Evolutionary conservation across 1,284 basidiomycete species (phyloP).

Genomic region (Vanrija sp.): DNA sequence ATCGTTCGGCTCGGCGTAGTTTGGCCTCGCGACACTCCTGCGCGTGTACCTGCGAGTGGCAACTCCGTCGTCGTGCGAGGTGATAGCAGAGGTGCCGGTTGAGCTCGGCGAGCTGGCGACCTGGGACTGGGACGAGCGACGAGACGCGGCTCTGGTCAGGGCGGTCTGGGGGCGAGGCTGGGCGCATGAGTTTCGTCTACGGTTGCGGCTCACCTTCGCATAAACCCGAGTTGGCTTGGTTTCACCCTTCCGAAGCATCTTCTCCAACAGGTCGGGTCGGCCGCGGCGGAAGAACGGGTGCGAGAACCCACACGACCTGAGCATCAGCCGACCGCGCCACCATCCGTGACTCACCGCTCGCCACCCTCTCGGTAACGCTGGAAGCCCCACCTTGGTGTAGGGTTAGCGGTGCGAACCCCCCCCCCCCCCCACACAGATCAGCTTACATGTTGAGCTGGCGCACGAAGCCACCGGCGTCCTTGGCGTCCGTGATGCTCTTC

Average conservation of each 20-base stretch:
- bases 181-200: no score
- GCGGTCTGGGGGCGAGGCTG: no score
- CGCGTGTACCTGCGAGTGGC: no score
- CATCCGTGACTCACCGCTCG: neutral
- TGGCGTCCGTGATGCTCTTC: slow-evolving; percentile 13
- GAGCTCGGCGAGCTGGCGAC: no score
- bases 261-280: slow-evolving; percentile 3
- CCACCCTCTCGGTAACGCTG: slow-evolving; percentile 2
- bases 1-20: no score
- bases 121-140: no score
- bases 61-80: no score
- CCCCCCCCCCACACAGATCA: neutral
- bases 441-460: slow-evolving; percentile 20
- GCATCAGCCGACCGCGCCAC: neutral
- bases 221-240: neutral
- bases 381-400: slow-evolving; percentile 11
- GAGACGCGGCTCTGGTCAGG: no score
- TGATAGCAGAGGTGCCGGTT: no score
- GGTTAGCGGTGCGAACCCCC: no score
- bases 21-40: no score
- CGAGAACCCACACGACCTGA: slow-evolving; percentile 12
- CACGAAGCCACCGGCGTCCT: slow-evolving; percentile 11
- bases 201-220: no score
- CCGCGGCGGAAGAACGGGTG: slow-evolving; percentile 6
- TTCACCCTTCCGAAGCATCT: slow-evolving; percentile 10